Percentiles rank a stretch among this genome's conserved stretches.
Evolutionary conservation across 805 yeast genomes (phyloP).

Genomic region (Gaillardinia entomophila): DNA sequence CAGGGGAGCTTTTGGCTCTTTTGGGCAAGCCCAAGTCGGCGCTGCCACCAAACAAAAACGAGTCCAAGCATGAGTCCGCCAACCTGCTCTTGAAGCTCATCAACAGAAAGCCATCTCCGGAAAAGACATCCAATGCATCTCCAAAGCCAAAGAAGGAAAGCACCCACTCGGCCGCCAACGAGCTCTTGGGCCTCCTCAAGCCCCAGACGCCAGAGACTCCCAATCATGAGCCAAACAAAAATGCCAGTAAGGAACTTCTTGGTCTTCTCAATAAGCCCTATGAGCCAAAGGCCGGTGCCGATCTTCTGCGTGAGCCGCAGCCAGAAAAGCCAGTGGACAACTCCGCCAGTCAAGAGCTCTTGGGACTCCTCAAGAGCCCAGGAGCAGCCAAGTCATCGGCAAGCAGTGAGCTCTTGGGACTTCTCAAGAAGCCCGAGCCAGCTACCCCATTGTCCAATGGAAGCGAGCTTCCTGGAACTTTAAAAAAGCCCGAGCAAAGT

Average conservation of each 20-base stretch:
- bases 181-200: conserved; percentile 12
- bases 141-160: not conserved
- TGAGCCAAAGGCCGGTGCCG: not conserved
- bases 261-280: not conserved
- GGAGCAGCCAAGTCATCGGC: too few species aligned
- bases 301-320: too few species aligned
- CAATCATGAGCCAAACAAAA: not conserved
- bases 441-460: too few species aligned
- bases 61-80: conserved; percentile 6
- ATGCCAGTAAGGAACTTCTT: not conserved
- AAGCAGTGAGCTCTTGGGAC: too few species aligned
- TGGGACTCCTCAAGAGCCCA: too few species aligned
- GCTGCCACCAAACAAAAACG: not conserved
- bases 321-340: too few species aligned
- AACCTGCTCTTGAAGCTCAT: conserved; percentile 12
- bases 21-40: not conserved
- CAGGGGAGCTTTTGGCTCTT: conserved; percentile 1
- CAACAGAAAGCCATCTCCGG: conserved; percentile 1
- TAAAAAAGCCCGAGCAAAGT: too few species aligned
- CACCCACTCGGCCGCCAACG: conserved; percentile 5
- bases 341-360: too few species aligned
- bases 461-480: too few species aligned
- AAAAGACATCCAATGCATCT: conserved; percentile 1
- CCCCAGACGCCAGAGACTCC: conserved; percentile 1
- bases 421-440: too few species aligned